Base-by-base conservation (phyloP, 345 rosid species). In the Populus davidiana region DNA sequence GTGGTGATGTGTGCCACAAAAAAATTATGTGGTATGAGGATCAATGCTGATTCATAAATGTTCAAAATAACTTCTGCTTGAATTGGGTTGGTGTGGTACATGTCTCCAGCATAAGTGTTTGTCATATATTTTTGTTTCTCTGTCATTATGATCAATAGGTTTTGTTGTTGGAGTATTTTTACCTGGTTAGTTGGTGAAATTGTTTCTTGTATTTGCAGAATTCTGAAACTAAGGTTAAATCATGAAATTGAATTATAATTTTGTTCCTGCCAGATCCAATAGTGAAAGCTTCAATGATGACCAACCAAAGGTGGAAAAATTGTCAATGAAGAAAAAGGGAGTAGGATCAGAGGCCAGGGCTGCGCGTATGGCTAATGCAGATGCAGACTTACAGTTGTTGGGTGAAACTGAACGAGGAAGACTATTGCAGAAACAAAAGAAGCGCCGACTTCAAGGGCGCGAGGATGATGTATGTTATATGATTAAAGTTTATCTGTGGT, bases 271-370 rank as follows among this genome's bases (percentile, higher is more conserved):
- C 81, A 92, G 98, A 81, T 75, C 87, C 69, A 84, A 81, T 76
- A 74, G 56, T 77, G 83, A 78, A 75, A 88, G 88, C 76, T 75
- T 75, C 70, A 90, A 87, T 75, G 92, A 91, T 82, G 95, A 92
- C 70, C 87, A 86, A 78, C 90, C 92, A 77, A 89, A 82, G 84
- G 83, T 89, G 81, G 95, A 92, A 81, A 94, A 94, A 87, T 81
- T 94, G 74, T 91, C 91, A 43, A 76, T 94, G 85, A 94, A 91
- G 89, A 92, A 90, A 84, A 96, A 86, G 81, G 97, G 98, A 79
- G 79, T 91, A 70, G 98, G 98, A 69, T 96, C 99, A 77, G 97
- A 92, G 85, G 97, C 89, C 79, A 90, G 91, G 86, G 89, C 95
- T 79, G 93, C 92, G 77, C 89, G 85, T 64, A 76, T 89, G 81